Base-by-base conservation (phyloP, 306 rosid species). In the Canavalia gladiata region DNA sequence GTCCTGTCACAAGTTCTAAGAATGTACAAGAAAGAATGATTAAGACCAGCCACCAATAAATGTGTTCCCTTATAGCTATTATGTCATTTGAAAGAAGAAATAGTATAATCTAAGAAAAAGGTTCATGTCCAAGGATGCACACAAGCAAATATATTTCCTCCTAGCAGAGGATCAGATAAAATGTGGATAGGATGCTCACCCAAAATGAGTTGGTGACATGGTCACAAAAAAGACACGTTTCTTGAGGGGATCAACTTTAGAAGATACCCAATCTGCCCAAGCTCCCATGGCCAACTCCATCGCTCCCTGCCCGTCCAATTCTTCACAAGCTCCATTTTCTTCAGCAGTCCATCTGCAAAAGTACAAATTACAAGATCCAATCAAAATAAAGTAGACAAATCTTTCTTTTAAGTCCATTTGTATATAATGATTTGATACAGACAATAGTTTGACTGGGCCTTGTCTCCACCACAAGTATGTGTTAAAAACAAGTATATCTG, bases 391-490 rank as follows among this genome's bases (percentile, higher is more conserved):
- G 51, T 29, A 31, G 73, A 56, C 25, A 46, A 30, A 2, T 37
- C 54, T 80, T 74, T 78, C 42, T 75, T 1, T 28, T 43, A 77
- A 47, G 12, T 35, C n/a, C 62, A 58, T 35, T 35, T 51, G 41
- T 50, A 56, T 57, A 63, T 35, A 67, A 52, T 68, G 49, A 74
- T 63, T 8, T 56, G 57, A 81, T 85, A 92, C 98, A 66, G 43
- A 95, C 99, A 90, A 79, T 46, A 95, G 93, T 93, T 95, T 95
- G 74, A 95, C 98, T 9, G 98, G 97, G 84, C 99, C 99, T 84
- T 95, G 99, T 90, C 99, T 89, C 99, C 99, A 95, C 99, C 99
- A 95, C 87, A 95, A 87, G 89, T 95, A 95, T 1, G 98, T 85
- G 88, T 95, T 95, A 76, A 95, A 95, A 82, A 93, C 86, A 79